A percentile compares a stretch with the other conserved stretches of the same genome.
Conservation (phyloP, 768 basidiomycete genomes). For the Crucibulum laeve region DNA sequence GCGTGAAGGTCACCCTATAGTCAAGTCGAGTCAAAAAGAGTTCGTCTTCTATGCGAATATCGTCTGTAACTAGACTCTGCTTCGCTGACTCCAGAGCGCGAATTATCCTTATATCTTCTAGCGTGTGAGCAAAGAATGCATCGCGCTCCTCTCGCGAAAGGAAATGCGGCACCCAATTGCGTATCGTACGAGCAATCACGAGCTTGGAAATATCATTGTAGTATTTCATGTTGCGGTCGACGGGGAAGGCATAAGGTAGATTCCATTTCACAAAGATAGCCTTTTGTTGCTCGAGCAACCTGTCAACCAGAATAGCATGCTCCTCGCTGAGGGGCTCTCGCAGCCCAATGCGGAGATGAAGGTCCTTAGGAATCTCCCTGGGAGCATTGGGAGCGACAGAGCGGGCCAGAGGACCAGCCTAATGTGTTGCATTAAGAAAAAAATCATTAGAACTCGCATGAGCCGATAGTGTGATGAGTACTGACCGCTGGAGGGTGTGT, state of each 20-base stretch:
- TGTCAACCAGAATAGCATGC: no score
- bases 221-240: conserved; percentile 2
- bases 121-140: conserved; percentile 10
- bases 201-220: conserved; percentile 3
- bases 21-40: conserved; percentile 29
- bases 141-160: conserved; percentile 11
- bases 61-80: not conserved
- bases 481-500: no score
- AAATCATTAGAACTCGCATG: no score
- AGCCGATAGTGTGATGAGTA: no score
- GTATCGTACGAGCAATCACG: conserved; percentile 1
- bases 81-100: conserved; percentile 8
- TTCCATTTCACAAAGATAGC: no score
- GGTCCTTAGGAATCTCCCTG: no score
- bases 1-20: conserved; percentile 23
- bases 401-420: no score
- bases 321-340: no score
- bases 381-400: no score
- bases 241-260: not conserved
- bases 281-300: no score
- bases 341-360: no score
- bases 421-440: no score
- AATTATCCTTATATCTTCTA: conserved; percentile 10
- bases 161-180: conserved; percentile 14
- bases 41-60: conserved; percentile 16